A percentile compares a stretch with the other conserved stretches of the same genome.
These are phyloP conservation scores for Globisporangium camurandrum DNA, from an alignment of 352 stramenopile genomes.

Conservation along the genomic window DNA sequence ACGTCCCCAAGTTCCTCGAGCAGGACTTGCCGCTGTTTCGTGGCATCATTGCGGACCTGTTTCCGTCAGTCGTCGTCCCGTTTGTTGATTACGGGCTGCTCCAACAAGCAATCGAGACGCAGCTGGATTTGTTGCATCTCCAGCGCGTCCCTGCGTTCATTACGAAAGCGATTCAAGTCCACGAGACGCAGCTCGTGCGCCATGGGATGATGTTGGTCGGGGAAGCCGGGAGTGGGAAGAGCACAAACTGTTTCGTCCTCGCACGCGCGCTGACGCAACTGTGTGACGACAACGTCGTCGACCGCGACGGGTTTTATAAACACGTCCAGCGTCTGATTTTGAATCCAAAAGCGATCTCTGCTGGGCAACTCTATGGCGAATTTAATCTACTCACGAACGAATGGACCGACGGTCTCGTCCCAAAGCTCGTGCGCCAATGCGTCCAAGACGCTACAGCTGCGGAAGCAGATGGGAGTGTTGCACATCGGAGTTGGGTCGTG, in stretches of 20 bases:
- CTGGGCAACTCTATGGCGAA: slow-evolving; percentile 92
- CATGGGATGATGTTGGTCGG: slow-evolving; percentile 95
- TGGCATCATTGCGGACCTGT: slow-evolving; percentile 92
- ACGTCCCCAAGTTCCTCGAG: slow-evolving; percentile 94
- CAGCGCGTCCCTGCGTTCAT: slow-evolving; percentile 86
- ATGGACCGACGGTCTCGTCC: slow-evolving; percentile 91
- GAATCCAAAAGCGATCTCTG: slow-evolving; percentile 95
- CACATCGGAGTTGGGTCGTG: slow-evolving; percentile 88
- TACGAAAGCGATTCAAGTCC: slow-evolving; percentile 83
- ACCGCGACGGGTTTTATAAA: slow-evolving; percentile 85
- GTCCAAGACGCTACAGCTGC: too few relatives aligned
- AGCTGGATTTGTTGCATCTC: slow-evolving; percentile 61
- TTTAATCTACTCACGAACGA: slow-evolving; percentile 93
- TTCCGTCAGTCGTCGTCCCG: slow-evolving; percentile 89
- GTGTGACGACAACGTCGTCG: slow-evolving; percentile 68
- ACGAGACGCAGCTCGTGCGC: slow-evolving; percentile 87
- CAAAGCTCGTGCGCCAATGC: slow-evolving; percentile 89
- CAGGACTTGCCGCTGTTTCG: slow-evolving; percentile 92
- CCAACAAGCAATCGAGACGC: slow-evolving; percentile 83
- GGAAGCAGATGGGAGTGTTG: slow-evolving; percentile 69
- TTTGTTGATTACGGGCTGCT: slow-evolving; percentile 92
- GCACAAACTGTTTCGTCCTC: slow-evolving; percentile 74
- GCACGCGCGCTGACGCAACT: slow-evolving; percentile 65
- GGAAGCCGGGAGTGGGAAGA: slow-evolving; percentile 87
- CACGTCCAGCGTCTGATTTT: slow-evolving; percentile 83